These are phyloP conservation scores for Gigaspora rosea DNA, from an alignment of 192 early-diverging fungal species.

Conservation along the genomic window DNA sequence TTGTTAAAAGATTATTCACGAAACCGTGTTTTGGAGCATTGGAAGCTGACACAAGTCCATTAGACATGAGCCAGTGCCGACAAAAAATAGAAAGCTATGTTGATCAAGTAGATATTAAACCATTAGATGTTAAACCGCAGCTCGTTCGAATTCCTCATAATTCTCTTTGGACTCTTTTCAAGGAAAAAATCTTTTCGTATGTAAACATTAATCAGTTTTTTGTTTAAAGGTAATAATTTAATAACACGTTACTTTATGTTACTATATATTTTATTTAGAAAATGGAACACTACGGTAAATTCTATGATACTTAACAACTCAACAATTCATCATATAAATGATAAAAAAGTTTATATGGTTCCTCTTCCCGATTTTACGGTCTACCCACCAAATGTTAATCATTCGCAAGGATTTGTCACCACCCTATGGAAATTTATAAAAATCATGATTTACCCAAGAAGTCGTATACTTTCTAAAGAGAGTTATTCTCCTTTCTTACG, in stretches of 20 bases:
- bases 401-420: neutral
- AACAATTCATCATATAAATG: neutral
- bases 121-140: neutral
- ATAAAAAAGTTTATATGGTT: neutral
- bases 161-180: neutral
- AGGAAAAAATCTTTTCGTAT: too few relatives aligned
- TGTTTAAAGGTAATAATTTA: too few relatives aligned
- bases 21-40: neutral
- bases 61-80: neutral
- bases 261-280: neutral
- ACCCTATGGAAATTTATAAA: neutral
- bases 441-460: neutral
- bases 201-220: too few relatives aligned
- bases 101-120: neutral
- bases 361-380: constrained; percentile 12
- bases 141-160: neutral
- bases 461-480: neutral
- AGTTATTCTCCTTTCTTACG: neutral
- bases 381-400: neutral
- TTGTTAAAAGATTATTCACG: neutral
- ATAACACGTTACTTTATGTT: too few relatives aligned
- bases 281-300: neutral
- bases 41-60: neutral
- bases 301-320: neutral
- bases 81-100: neutral